Evolutionary conservation across 208 protist species (phyloP), one percentile per base, ranked within the genome.

Genomic region (Trypanosoma caninum): DNA sequence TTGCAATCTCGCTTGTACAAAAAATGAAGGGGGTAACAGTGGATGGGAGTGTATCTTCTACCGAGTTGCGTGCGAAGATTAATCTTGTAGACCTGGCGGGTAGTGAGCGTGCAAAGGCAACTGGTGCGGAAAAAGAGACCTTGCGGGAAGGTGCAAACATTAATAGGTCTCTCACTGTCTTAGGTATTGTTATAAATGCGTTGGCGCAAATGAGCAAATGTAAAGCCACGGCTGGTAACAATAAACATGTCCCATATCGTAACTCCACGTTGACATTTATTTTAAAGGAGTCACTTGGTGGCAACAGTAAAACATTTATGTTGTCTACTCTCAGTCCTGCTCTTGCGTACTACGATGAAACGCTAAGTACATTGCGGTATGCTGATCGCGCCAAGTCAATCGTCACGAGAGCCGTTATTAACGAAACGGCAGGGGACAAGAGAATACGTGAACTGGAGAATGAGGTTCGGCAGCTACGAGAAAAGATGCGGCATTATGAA

Each of bases 31-130:
- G 58, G 35, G 68, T 31, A 8, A 69, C 71, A 47, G 66, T 66
- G 22, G 44, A 59, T 18, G 77, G 59, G 6, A 38, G 14, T 18
- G 59, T 38, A 13, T 57, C 55, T 16, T 74, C 74, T 25, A 90
- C 77, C 6, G 78, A 88, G 50, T 57, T 89, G 4, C 69, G 84
- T 1, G 55, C 79, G 3, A 86, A 84, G 38, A 84, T 94, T 63
- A 94, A 95, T 60, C 80, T 99, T 11, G 87, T 98, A 1, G 96
- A 98, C 68, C 75, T 98, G 31, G 96, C 96, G 0, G 96, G 96
- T 34, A 92, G 79, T 60, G 96, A 98, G 75, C 75, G 93, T 2
- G 78, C 80, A 9, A 84, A 82, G 57, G 72, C 74, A 8, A 96
- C 93, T 1, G 84, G 86, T 3, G 91, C 91, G 10, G 85, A 82